A percentile compares a stretch with the other conserved stretches of the same genome.
phyloP scores from a whole-genome alignment of 495 filamentous ascomycete genomes.

The Stereocaulon alpinum region DNA sequence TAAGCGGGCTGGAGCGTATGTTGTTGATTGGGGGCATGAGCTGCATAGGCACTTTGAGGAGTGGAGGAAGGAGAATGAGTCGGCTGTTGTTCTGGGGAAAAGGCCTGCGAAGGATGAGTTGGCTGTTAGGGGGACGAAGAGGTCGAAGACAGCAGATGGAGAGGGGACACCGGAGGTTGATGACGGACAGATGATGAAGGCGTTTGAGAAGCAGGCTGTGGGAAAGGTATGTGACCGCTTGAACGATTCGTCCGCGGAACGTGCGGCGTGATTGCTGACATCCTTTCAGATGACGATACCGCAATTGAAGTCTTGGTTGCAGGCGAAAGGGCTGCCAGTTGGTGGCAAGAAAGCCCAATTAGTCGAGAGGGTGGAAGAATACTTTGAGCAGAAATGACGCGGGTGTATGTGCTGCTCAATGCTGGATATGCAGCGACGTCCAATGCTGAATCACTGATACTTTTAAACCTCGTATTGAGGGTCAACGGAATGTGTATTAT shows the following conservation, averaged over 20 bases:
- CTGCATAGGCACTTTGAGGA: constrained; percentile 45
- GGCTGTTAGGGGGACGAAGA: constrained; percentile 32
- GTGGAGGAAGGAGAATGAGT: constrained; percentile 32
- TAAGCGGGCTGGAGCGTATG: constrained; percentile 70
- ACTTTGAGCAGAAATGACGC: constrained; percentile 49
- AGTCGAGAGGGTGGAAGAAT: constrained; percentile 66
- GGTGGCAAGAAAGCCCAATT: constrained; percentile 69
- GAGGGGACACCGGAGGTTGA: constrained; percentile 28
- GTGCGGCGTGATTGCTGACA: constrained; percentile 22
- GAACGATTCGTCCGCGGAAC: neutral
- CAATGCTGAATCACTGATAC: neutral
- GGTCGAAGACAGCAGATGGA: constrained; percentile 34
- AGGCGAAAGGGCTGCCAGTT: constrained; percentile 47
- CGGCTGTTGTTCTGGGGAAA: constrained; percentile 35
- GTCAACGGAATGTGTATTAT: neutral
- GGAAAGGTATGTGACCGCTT: constrained; percentile 38
- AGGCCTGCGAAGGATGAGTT: constrained; percentile 31
- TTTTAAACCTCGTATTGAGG: too few species aligned
- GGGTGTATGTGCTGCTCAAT: neutral
- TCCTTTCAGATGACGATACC: constrained; percentile 46
- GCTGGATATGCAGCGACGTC: neutral
- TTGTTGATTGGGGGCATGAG: constrained; percentile 64
- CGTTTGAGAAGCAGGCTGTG: constrained; percentile 49
- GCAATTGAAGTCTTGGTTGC: constrained; percentile 58
- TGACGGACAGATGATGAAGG: constrained; percentile 49